Percentiles rank a stretch among this genome's conserved stretches.
Evolutionary conservation across 805 yeast species (phyloP).

Genomic region (Blastobotrys terrestris): DNA sequence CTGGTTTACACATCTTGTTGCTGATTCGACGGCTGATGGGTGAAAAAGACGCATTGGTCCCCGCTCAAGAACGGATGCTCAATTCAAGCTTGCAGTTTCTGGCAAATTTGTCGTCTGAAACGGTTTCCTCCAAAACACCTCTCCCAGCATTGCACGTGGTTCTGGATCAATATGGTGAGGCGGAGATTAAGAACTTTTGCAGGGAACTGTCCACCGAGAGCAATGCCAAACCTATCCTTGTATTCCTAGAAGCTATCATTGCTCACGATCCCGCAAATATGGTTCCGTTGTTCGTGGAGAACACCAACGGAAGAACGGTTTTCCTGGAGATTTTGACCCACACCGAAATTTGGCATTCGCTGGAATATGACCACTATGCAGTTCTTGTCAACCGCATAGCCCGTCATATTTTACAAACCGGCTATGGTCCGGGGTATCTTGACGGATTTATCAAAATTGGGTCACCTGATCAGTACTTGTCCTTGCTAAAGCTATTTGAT

Average conservation of each 20-base stretch:
- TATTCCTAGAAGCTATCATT: neutral
- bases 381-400: neutral
- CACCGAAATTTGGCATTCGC: conserved; percentile 2
- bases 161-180: neutral
- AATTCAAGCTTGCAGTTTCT: conserved; percentile 7
- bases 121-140: neutral
- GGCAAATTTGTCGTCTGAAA: conserved; percentile 10
- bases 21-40: neutral
- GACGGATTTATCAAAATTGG: neutral
- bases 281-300: neutral
- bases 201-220: neutral
- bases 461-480: conserved; percentile 8
- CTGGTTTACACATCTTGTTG: neutral
- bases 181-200: neutral
- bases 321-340: conserved; percentile 1
- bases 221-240: neutral
- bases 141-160: neutral
- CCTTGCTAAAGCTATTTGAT: conserved; percentile 16
- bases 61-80: conserved; percentile 9
- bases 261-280: neutral
- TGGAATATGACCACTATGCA: neutral
- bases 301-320: conserved; percentile 1
- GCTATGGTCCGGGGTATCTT: neutral
- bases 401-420: neutral
- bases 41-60: conserved; percentile 5